These are phyloP conservation scores for Pleurotus sapidus DNA, from an alignment of 768 basidiomycete genomes.

Conservation along the genomic window DNA sequence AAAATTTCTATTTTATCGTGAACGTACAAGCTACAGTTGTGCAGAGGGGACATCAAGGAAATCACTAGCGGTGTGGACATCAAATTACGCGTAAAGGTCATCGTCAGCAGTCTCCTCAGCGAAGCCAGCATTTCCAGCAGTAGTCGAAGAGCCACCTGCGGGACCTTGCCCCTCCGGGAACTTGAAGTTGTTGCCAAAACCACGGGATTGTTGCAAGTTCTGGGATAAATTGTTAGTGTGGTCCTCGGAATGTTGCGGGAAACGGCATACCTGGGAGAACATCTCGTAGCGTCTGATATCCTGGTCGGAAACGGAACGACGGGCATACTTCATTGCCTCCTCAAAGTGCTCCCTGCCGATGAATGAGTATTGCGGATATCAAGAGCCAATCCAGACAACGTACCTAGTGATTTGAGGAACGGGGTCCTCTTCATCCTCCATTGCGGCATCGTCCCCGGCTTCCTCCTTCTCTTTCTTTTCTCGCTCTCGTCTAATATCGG, in stretches of 20 bases:
- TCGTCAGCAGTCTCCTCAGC: constrained; percentile 86
- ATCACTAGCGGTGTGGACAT: background rate
- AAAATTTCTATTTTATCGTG: background rate
- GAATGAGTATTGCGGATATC: background rate
- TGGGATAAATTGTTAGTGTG: constrained; percentile 25
- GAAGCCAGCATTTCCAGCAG: constrained; percentile 69
- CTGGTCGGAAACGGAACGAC: constrained; percentile 93
- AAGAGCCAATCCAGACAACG: constrained; percentile 18
- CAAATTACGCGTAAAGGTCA: constrained; percentile 79
- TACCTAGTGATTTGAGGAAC: constrained; percentile 82
- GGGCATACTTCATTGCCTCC: constrained; percentile 97
- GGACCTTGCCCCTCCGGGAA: constrained; percentile 80
- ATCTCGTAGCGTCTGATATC: constrained; percentile 99
- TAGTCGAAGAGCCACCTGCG: constrained; percentile 36
- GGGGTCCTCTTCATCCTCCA: constrained; percentile 84
- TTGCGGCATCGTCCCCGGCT: constrained; percentile 59
- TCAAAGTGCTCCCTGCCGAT: constrained; percentile 85
- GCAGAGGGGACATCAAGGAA: background rate
- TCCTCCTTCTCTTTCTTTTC: constrained; percentile 84
- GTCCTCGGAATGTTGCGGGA: constrained; percentile 1
- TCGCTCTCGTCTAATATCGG: constrained; percentile 77
- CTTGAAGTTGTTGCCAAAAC: constrained; percentile 95
- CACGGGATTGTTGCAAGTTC: constrained; percentile 89
- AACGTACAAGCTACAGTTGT: constrained; percentile 1
- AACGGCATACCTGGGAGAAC: constrained; percentile 76